Evolutionary conservation across 2,329 filamentous ascomycete species (phyloP).

Genomic region (Whalleya microplaca): DNA sequence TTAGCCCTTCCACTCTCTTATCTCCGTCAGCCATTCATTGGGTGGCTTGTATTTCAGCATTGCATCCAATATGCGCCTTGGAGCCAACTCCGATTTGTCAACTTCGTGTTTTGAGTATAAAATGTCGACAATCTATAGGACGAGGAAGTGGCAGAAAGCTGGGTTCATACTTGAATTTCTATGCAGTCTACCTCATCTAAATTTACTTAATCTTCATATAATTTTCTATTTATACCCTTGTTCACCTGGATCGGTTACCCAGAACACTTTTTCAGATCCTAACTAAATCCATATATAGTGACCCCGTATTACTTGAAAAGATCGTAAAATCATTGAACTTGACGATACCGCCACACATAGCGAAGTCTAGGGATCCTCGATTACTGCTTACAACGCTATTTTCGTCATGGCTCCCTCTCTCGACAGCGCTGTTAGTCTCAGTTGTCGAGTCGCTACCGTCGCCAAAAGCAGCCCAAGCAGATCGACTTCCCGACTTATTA

Average conservation of each 20-base stretch:
- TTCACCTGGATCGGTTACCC: neutral
- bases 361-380: conserved; percentile 81
- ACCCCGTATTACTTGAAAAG: conserved; percentile 83
- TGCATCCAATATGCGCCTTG: too few species aligned
- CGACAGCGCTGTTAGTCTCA: conserved; percentile 88
- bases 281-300: conserved; percentile 50
- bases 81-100: too few species aligned
- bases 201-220: neutral
- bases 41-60: neutral
- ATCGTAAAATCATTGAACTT: conserved; percentile 91
- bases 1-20: neutral
- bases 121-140: too few species aligned
- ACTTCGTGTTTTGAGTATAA: too few species aligned
- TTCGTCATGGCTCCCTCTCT: conserved; percentile 86
- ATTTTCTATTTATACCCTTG: too few species aligned
- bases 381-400: conserved; percentile 87
- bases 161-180: too few species aligned
- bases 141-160: too few species aligned
- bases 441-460: conserved; percentile 92
- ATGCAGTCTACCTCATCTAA: too few species aligned
- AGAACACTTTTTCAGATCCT: conserved; percentile 19
- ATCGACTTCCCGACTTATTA: conserved; percentile 78
- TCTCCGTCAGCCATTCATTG: too few species aligned
- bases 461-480: conserved; percentile 76
- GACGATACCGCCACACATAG: conserved; percentile 79